A percentile compares a stretch with the other conserved stretches of the same genome.
Conservation (phyloP, 177 flowering plant species). For the Telopea speciosissima region DNA sequence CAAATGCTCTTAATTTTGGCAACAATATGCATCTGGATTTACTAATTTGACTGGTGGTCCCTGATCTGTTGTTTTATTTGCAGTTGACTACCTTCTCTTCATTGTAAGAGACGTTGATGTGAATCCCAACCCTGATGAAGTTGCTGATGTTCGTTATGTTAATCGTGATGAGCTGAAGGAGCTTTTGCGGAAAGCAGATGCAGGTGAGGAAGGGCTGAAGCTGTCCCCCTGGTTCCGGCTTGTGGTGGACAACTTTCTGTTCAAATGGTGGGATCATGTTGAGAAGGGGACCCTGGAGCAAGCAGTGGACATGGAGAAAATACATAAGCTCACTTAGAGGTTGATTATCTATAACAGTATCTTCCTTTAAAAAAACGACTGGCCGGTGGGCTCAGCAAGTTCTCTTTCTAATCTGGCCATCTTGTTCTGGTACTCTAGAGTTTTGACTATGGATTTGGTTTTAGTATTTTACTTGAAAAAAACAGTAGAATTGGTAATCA, state of each 20-base stretch:
- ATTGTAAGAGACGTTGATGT: conserved; percentile 76
- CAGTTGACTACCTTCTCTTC: conserved; percentile 96
- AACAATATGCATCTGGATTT: background rate
- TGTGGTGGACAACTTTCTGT: conserved; percentile 83
- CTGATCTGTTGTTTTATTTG: conserved; percentile 10
- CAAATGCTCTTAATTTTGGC: background rate
- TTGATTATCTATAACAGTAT: no score
- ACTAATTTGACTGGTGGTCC: background rate
- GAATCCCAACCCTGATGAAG: conserved; percentile 89
- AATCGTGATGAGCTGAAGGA: conserved; percentile 72
- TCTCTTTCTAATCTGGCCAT: no score
- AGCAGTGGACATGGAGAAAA: conserved; percentile 80
- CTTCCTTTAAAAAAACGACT: no score
- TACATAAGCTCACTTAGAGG: conserved; percentile 49
- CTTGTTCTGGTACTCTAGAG: no score
- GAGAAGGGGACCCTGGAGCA: conserved; percentile 65
- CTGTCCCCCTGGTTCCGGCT: conserved; percentile 96
- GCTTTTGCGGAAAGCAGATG: conserved; percentile 80
- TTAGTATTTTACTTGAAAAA: no score
- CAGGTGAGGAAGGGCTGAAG: conserved; percentile 83
- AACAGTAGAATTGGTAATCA: no score
- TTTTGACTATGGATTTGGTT: no score
- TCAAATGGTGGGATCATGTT: conserved; percentile 94
- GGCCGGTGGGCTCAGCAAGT: no score
- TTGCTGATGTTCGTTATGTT: conserved; percentile 74